Evolutionary conservation across 1,284 basidiomycete species (phyloP).

Genomic region (Ceratobasidium sp.): DNA sequence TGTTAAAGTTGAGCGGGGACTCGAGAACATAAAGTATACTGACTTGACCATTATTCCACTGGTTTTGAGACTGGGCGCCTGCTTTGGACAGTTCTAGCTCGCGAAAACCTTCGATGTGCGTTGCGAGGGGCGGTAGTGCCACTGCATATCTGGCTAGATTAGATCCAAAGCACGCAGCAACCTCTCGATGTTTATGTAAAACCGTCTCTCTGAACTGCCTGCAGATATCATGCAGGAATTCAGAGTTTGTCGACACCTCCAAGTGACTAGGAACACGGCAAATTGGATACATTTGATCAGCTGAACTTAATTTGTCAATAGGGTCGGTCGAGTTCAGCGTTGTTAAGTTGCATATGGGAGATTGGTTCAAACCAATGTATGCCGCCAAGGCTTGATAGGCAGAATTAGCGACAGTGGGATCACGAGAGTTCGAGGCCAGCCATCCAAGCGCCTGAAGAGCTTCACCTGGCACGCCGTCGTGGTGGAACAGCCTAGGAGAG

Average conservation of each 20-base stretch:
- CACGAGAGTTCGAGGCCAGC: not conserved
- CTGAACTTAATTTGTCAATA: not conserved
- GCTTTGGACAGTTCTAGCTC: too few relatives aligned
- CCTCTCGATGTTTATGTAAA: conserved; percentile 20
- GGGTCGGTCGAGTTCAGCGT: not conserved
- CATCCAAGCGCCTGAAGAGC: not conserved
- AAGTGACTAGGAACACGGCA: not conserved
- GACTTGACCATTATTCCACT: not conserved
- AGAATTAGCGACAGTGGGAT: not conserved
- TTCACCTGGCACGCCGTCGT: not conserved
- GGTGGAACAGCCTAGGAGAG: not conserved
- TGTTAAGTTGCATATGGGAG: not conserved
- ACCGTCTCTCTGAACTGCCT: conserved; percentile 1
- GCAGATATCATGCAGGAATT: conserved; percentile 7
- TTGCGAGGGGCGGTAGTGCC: not conserved
- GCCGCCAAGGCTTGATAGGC: not conserved
- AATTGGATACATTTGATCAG: not conserved
- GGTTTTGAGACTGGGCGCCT: not conserved
- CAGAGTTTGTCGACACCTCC: not conserved
- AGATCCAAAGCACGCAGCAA: conserved; percentile 11
- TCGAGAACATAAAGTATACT: not conserved
- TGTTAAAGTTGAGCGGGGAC: not conserved
- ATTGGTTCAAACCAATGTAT: not conserved
- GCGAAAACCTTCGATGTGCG: conserved; percentile 11
- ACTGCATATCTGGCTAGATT: conserved; percentile 31